phyloP scores from a whole-genome alignment of 345 rosid genomes.

The Noccaea bulbosa region DNA sequence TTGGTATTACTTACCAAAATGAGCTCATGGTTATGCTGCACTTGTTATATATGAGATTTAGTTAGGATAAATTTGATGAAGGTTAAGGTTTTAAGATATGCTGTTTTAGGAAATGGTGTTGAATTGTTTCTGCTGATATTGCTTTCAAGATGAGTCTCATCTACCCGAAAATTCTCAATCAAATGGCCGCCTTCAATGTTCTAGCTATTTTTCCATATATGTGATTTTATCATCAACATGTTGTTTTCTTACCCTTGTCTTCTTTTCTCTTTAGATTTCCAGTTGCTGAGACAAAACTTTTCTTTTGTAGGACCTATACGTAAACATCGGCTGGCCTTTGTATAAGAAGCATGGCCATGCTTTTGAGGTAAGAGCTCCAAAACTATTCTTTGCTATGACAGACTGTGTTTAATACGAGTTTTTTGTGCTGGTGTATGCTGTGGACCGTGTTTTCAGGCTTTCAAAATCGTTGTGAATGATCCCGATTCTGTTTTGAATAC shows the following conservation, averaged over 20 bases:
- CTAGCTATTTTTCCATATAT: too few species aligned
- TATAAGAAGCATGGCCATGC: slow-evolving; percentile 94
- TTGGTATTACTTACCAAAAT: too few species aligned
- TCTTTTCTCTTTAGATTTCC: background rate
- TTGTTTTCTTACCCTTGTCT: background rate
- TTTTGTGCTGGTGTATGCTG: background rate
- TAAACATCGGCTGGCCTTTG: slow-evolving; percentile 91
- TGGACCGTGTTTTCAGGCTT: slow-evolving; percentile 60
- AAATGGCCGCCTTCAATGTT: too few species aligned
- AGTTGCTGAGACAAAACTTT: slow-evolving; percentile 12
- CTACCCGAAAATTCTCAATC: too few species aligned
- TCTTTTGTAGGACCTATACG: slow-evolving; percentile 71
- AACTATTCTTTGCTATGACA: background rate
- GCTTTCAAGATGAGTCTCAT: too few species aligned
- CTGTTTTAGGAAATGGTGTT: too few species aligned
- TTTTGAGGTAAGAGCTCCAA: slow-evolving; percentile 71
- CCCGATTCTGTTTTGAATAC: slow-evolving; percentile 81
- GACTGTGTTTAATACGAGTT: background rate
- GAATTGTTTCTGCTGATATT: too few species aligned
- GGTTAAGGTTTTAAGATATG: background rate
- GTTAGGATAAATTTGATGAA: slow-evolving; percentile 1
- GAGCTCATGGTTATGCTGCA: background rate
- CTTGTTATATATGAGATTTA: background rate
- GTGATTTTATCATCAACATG: too few species aligned
- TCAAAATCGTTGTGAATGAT: slow-evolving; percentile 86